Evolutionary conservation across 768 basidiomycete genomes (phyloP).

Genomic region (Hypsizygus marmoreus): DNA sequence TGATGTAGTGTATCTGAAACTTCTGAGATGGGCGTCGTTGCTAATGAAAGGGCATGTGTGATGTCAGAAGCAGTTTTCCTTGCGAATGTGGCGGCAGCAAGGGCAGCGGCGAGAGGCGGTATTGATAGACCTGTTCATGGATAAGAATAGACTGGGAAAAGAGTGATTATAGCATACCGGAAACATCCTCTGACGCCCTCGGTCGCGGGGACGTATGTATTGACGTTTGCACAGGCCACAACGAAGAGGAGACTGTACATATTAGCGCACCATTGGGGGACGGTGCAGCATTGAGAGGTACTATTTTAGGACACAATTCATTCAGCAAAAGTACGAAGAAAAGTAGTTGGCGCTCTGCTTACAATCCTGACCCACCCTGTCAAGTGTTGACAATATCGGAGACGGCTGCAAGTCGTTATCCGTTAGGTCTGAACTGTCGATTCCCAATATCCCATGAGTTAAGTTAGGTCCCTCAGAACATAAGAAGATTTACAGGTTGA

Average conservation of each 20-base stretch:
- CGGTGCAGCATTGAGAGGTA: conserved; percentile 52
- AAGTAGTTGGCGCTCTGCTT: too few relatives aligned
- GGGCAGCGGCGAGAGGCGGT: conserved; percentile 27
- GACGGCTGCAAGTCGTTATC: conserved; percentile 55
- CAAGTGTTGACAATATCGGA: conserved; percentile 43
- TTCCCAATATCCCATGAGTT: too few relatives aligned
- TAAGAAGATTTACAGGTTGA: conserved; percentile 51
- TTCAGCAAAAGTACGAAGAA: background rate
- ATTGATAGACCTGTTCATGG: conserved; percentile 8
- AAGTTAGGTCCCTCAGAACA: background rate
- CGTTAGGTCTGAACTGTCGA: conserved; percentile 50
- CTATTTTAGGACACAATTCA: conserved; percentile 34
- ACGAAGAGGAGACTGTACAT: conserved; percentile 52
- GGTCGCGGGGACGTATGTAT: conserved; percentile 48
- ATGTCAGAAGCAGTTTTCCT: conserved; percentile 61
- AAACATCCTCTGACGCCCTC: conserved; percentile 10
- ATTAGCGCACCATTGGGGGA: conserved; percentile 65
- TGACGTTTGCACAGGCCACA: conserved; percentile 37
- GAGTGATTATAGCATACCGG: conserved; percentile 11
- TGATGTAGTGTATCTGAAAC: conserved; percentile 49
- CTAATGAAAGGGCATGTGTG: conserved; percentile 51
- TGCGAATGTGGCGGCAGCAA: conserved; percentile 48
- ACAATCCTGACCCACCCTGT: conserved; percentile 53
- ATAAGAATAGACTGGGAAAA: background rate
- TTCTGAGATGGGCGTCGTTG: conserved; percentile 40